Conservation (phyloP, 495 filamentous ascomycete species). For the Melanomma pulvis-pyrius region DNA sequence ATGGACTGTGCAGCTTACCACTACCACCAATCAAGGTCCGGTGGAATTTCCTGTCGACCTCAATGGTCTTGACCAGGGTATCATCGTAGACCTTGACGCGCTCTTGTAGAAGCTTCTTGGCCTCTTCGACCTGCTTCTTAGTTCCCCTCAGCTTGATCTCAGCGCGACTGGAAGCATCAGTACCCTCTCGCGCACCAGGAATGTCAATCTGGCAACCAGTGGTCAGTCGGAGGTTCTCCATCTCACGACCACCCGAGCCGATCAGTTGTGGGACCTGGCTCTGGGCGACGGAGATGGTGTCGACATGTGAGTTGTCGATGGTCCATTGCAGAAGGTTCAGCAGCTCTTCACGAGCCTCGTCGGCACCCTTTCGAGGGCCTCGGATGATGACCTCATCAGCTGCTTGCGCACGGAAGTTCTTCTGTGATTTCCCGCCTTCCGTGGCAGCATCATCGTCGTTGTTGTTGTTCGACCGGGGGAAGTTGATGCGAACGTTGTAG, state of each 20-base stretch:
- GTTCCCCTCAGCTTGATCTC: conserved; percentile 90
- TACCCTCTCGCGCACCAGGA: conserved; percentile 65
- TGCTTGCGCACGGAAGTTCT: conserved; percentile 66
- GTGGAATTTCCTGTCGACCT: conserved; percentile 90
- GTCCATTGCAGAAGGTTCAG: conserved; percentile 82
- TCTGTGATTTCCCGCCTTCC: conserved; percentile 62
- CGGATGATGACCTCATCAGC: conserved; percentile 89
- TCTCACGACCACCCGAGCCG: conserved; percentile 81
- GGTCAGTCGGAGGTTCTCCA: conserved; percentile 81
- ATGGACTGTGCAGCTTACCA: conserved; percentile 60
- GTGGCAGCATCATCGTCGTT: conserved; percentile 72
- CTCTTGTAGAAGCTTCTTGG: conserved; percentile 84
- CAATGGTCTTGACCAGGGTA: conserved; percentile 77
- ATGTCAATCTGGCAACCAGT: conserved; percentile 90
- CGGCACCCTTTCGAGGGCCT: conserved; percentile 87
- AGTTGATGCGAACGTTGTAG: conserved; percentile 91
- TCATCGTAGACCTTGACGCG: conserved; percentile 84
- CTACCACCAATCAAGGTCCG: conserved; percentile 83
- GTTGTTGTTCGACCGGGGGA: conserved; percentile 70
- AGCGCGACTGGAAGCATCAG: conserved; percentile 65
- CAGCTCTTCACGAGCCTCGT: conserved; percentile 87
- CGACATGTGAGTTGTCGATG: conserved; percentile 77
- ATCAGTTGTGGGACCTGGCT: conserved; percentile 88
- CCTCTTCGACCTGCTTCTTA: conserved; percentile 83
- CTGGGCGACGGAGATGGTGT: conserved; percentile 80